Base-by-base conservation (phyloP, 2,329 filamentous ascomycete species). In the Xylariaceae sp. region DNA sequence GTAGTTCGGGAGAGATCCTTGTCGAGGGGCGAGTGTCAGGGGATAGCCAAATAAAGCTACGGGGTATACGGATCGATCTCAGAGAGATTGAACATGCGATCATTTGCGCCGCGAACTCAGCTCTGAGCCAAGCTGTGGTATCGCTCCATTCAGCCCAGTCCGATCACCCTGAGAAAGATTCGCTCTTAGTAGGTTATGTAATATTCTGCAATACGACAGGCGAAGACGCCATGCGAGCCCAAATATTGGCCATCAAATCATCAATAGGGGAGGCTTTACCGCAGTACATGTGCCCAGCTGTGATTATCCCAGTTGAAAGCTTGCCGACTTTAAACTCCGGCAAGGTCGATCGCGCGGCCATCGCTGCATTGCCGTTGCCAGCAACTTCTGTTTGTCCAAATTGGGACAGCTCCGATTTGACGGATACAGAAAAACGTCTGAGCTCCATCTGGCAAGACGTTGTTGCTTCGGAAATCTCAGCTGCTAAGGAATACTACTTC, bases 11-110 rank as follows among this genome's bases (percentile, higher is more conserved):
- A 0, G 61, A 73, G 14, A 45, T 78, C 2, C 56, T 67, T 3
- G 68, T 69, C 36, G 52, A 70, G 4, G 72, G 74, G 1, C 69
- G 76, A 2, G 62, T 68, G 1, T 57, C 57, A 0, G 69, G 66
- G 2, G 75, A 78, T 60, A 66, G 66, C 0, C 69, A 74, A 28
- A 42, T 64, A 38, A 65, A 65, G 48, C n/a, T 64, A 1, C 50
- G 58, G 1, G 63, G 63, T 1, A 13, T 70, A 28, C 69, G 73
- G 1, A 52, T 72, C 3, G 70, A 75, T 18, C 59, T 75, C 0
- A 53, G 65, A 11, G 72, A 74, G 9, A 33, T 74, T 3, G 70
- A 71, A 42, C 41, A 5, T 16, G 46, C 22, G 10, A 55, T 67
- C 12, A 14, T 67, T 1, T 2, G 34, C 1, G 45, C 54, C 0